phyloP scores from a whole-genome alignment of 495 filamentous ascomycete genomes.

The Daldinia caldariorum region DNA sequence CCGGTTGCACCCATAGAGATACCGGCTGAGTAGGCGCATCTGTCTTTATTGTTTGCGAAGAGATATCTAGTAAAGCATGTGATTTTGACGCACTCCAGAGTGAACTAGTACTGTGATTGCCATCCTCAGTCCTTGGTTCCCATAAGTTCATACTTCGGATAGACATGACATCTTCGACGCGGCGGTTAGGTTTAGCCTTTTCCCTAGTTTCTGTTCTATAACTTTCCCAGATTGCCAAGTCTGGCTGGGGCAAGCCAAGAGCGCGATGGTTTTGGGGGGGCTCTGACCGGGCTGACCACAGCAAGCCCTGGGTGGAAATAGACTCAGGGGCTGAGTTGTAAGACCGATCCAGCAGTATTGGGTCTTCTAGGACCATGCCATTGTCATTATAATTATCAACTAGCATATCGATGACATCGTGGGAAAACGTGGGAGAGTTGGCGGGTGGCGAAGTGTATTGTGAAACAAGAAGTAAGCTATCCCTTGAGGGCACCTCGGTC shows the following conservation, averaged over 20 bases:
- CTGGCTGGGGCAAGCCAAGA: conserved; percentile 45
- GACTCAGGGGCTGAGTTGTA: conserved; percentile 4
- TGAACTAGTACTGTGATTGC: conserved; percentile 5
- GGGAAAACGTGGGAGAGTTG: conserved; percentile 30
- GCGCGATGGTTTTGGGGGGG: conserved; percentile 1
- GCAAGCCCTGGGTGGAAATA: neutral
- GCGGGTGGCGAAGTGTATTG: conserved; percentile 22
- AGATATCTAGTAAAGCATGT: neutral
- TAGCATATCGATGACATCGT: conserved; percentile 46
- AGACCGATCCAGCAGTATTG: conserved; percentile 26
- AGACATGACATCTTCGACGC: conserved; percentile 21
- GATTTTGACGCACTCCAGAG: conserved; percentile 38
- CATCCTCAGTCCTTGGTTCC: conserved; percentile 33
- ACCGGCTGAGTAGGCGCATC: neutral
- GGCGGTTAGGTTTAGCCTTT: conserved; percentile 25
- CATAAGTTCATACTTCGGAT: conserved; percentile 47
- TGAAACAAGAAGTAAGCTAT: conserved; percentile 53
- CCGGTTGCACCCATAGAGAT: conserved; percentile 25
- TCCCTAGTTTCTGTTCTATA: conserved; percentile 33
- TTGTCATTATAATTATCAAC: conserved; percentile 50
- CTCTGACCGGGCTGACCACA: conserved; percentile 35
- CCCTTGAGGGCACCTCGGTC: conserved; percentile 56
- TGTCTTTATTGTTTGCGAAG: conserved; percentile 24
- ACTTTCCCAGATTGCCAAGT: conserved; percentile 36
- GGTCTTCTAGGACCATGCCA: conserved; percentile 34